A percentile compares a stretch with the other conserved stretches of the same genome.
Evolutionary conservation across 2,329 filamentous ascomycete species (phyloP).

Genomic region (Rutstroemia sydowiana): DNA sequence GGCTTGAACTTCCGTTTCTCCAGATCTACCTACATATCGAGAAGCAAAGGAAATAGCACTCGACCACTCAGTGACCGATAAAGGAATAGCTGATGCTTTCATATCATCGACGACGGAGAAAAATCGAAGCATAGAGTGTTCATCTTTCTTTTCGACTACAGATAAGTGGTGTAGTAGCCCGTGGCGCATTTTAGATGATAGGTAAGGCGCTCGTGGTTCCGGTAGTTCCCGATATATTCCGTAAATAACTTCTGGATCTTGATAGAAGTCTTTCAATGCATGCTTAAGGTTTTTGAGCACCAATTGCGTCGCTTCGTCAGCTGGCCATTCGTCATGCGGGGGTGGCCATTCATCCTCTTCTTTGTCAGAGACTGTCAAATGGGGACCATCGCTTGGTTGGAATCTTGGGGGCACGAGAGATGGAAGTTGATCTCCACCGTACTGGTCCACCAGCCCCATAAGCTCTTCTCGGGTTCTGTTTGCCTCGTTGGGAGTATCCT

Average conservation of each 20-base stretch:
- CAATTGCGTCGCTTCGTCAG: slow-evolving; percentile 21
- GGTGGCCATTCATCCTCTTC: slow-evolving; percentile 37
- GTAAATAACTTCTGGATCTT: slow-evolving; percentile 28
- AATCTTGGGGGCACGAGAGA: slow-evolving; percentile 43
- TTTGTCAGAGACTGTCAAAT: slow-evolving; percentile 43
- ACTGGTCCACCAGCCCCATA: slow-evolving; percentile 45
- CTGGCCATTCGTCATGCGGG: slow-evolving; percentile 25
- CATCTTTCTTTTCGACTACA: slow-evolving; percentile 28
- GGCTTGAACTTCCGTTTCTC: slow-evolving; percentile 54
- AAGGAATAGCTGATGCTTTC: slow-evolving; percentile 61
- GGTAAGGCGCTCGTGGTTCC: slow-evolving; percentile 27
- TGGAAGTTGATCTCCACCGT: slow-evolving; percentile 44
- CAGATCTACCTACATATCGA: slow-evolving; percentile 55
- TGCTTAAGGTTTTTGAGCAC: slow-evolving; percentile 21
- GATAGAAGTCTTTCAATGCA: slow-evolving; percentile 16
- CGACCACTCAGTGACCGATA: slow-evolving; percentile 71
- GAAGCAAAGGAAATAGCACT: slow-evolving; percentile 73
- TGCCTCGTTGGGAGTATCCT: slow-evolving; percentile 1
- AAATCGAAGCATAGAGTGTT: slow-evolving; percentile 67
- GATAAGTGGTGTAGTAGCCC: slow-evolving; percentile 27
- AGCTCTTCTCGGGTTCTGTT: slow-evolving; percentile 38
- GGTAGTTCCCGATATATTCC: slow-evolving; percentile 31
- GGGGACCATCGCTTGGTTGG: slow-evolving; percentile 42
- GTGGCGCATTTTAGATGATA: slow-evolving; percentile 24
- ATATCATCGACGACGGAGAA: slow-evolving; percentile 80